Conservation (phyloP, 805 yeast species). For the Metschnikowia matae region DNA sequence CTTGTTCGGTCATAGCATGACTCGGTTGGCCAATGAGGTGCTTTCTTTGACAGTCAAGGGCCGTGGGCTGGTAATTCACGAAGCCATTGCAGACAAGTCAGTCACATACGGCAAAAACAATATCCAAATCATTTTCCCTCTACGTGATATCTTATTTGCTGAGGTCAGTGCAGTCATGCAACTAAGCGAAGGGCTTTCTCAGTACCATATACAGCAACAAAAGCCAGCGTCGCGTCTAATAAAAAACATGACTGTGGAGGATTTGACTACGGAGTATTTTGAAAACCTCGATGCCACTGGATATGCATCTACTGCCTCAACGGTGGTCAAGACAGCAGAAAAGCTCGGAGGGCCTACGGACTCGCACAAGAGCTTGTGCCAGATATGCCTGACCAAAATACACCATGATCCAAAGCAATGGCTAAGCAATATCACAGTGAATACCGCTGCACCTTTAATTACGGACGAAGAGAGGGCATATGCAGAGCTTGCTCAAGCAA, state of each 20-base stretch:
- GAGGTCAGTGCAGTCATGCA: conserved; percentile 60
- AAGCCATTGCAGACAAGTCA: conserved; percentile 43
- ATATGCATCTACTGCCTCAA: conserved; percentile 85
- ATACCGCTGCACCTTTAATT: conserved; percentile 46
- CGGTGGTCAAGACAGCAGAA: conserved; percentile 86
- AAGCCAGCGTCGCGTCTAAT: conserved; percentile 39
- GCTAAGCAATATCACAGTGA: conserved; percentile 66
- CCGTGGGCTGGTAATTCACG: conserved; percentile 66
- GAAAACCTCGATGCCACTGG: conserved; percentile 61
- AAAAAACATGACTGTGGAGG: conserved; percentile 77
- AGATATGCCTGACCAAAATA: conserved; percentile 52
- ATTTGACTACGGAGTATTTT: conserved; percentile 71
- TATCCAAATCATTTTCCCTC: conserved; percentile 58
- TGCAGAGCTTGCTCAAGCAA: conserved; percentile 15
- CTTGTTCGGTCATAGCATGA: conserved; percentile 75
- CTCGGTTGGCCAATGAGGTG: conserved; percentile 75
- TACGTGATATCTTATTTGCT: conserved; percentile 66
- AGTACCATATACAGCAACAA: conserved; percentile 19
- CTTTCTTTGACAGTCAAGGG: conserved; percentile 81
- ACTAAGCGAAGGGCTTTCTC: conserved; percentile 34
- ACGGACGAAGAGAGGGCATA: conserved; percentile 37
- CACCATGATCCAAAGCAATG: conserved; percentile 59
- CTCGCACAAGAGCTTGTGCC: conserved; percentile 37
- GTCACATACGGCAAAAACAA: conserved; percentile 24
- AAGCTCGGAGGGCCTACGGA: conserved; percentile 55